These are phyloP conservation scores for Eremothecium coryli DNA, from an alignment of 1,139 yeast species.

Conservation along the genomic window DNA sequence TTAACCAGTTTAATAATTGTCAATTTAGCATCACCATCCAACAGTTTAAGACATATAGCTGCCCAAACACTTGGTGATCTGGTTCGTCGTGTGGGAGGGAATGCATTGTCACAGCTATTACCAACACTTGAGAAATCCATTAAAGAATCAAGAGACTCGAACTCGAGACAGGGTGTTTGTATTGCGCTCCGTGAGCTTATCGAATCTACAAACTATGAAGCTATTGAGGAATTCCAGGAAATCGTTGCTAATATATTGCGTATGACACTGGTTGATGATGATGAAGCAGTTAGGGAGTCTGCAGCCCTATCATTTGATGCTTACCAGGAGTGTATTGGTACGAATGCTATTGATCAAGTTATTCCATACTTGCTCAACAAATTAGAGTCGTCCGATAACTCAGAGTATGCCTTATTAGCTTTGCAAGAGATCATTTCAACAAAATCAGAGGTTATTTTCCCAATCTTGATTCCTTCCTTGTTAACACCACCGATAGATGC, in stretches of 20 bases:
- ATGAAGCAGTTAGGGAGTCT: slow-evolving; percentile 70
- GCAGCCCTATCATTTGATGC: slow-evolving; percentile 89
- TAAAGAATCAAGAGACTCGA: slow-evolving; percentile 50
- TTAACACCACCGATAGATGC: slow-evolving; percentile 73
- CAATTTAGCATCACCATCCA: slow-evolving; percentile 73
- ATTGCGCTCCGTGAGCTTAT: slow-evolving; percentile 83
- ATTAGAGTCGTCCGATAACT: slow-evolving; percentile 52
- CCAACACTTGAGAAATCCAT: slow-evolving; percentile 75
- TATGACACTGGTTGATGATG: slow-evolving; percentile 67
- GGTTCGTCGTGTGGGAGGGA: slow-evolving; percentile 90
- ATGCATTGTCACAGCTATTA: slow-evolving; percentile 71
- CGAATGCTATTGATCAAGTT: slow-evolving; percentile 76
- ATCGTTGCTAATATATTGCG: slow-evolving; percentile 68
- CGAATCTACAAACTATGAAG: slow-evolving; percentile 58
- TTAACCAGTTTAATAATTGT: slow-evolving; percentile 73
- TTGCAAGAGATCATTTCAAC: slow-evolving; percentile 88
- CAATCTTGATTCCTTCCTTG: slow-evolving; percentile 80
- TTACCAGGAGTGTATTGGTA: slow-evolving; percentile 74
- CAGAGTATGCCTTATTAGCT: slow-evolving; percentile 78
- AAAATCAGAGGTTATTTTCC: slow-evolving; percentile 86
- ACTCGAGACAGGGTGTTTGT: slow-evolving; percentile 93
- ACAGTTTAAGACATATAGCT: slow-evolving; percentile 73
- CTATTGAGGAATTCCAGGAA: slow-evolving; percentile 56
- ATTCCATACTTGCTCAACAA: slow-evolving; percentile 72
- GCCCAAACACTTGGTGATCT: slow-evolving; percentile 92